Conservation (phyloP, 164 flowering plant genomes). For the Vitis rotundifolia region DNA sequence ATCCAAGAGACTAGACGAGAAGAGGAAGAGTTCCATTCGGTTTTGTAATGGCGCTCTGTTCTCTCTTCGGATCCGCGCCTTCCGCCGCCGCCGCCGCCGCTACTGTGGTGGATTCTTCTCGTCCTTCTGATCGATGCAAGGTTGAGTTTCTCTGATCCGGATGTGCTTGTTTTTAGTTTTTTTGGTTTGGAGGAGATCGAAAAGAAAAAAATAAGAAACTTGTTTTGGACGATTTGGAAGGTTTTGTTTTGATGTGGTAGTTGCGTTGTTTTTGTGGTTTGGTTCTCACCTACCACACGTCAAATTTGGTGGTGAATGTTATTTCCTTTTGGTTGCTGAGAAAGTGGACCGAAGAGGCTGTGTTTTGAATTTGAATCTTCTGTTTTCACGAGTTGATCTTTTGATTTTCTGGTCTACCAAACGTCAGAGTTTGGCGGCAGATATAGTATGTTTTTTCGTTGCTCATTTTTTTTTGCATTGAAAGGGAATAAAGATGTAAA, state of each 20-base stretch:
- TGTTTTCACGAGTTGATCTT: no score
- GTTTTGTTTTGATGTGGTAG: background rate
- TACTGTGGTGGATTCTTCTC: conserved; percentile 20
- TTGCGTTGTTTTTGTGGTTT: background rate
- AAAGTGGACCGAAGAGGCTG: background rate
- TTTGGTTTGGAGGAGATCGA: background rate
- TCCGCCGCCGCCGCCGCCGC: conserved; percentile 18
- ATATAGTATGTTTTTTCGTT: no score
- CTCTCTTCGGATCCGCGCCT: conserved; percentile 41
- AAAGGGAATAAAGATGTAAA: no score
- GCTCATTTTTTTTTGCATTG: no score
- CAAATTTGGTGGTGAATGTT: background rate
- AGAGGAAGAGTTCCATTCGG: background rate
- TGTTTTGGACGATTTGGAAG: background rate
- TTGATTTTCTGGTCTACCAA: no score
- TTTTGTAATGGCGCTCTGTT: conserved; percentile 30
- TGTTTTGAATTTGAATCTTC: no score
- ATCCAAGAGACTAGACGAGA: background rate
- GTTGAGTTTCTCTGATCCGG: conserved; percentile 10
- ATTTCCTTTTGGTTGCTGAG: conserved; percentile 1
- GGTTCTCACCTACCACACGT: no score
- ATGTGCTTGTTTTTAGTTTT: background rate
- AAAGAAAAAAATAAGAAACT: no score
- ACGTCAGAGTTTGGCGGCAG: no score
- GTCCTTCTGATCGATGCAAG: conserved; percentile 22